Conservation (phyloP, 1,139 yeast genomes). For the Yamadazyma songkhlaensis region DNA sequence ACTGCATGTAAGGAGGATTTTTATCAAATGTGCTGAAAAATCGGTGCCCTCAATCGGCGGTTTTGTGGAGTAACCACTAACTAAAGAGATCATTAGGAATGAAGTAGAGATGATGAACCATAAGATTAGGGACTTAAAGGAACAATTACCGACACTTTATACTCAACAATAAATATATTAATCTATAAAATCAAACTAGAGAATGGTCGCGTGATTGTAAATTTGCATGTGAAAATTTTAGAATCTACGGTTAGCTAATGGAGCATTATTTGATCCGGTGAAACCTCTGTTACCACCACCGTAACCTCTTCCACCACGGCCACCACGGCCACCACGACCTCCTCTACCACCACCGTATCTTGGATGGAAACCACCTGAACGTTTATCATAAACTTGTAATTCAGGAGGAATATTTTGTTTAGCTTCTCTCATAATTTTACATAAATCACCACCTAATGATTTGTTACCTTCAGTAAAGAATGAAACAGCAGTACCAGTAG, state of each 20-base stretch:
- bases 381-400: slow-evolving; percentile 55
- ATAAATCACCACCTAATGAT: slow-evolving; percentile 86
- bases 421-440: slow-evolving; percentile 92
- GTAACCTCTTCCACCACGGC: slow-evolving; percentile 25
- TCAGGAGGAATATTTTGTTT: slow-evolving; percentile 80
- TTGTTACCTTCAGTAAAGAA: slow-evolving; percentile 87
- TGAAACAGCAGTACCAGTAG: slow-evolving; percentile 91
- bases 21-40: not conserved
- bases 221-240: slow-evolving; percentile 14
- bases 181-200: not conserved
- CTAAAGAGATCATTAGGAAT: no score
- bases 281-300: slow-evolving; percentile 22
- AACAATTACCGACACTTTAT: no score
- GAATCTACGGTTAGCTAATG: slow-evolving; percentile 31
- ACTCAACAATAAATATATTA: not conserved
- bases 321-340: slow-evolving; percentile 33
- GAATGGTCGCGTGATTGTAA: slow-evolving; percentile 10
- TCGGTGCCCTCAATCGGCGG: not conserved
- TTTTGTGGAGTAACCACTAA: not conserved
- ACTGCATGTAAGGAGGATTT: no score
- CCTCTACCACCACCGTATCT: slow-evolving; percentile 57
- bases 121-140: no score
- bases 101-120: no score
- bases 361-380: slow-evolving; percentile 52
- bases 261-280: slow-evolving; percentile 31